Percentiles rank a stretch among this genome's conserved stretches.
Evolutionary conservation across 768 basidiomycete species (phyloP).

Genomic region (Macrolepiota dolichaula): DNA sequence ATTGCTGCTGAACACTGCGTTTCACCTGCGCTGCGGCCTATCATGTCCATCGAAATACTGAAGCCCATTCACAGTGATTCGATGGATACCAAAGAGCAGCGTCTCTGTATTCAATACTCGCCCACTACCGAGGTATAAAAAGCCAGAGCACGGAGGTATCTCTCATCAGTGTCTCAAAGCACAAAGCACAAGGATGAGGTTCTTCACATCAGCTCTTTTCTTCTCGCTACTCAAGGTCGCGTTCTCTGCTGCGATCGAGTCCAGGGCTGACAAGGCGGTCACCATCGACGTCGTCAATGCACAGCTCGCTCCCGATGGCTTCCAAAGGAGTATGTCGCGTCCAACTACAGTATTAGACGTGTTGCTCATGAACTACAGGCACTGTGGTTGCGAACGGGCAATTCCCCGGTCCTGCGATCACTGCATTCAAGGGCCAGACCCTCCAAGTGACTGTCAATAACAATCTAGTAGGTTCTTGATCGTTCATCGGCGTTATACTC

Average conservation of each 20-base stretch:
- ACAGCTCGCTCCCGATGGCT: too few relatives aligned
- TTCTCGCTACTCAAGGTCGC: slow-evolving; percentile 1
- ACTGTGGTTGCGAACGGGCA: slow-evolving; percentile 23
- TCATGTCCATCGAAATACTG: background rate
- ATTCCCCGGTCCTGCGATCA: slow-evolving; percentile 29
- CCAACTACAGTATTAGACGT: background rate
- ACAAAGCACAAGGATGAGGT: background rate
- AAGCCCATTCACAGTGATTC: background rate
- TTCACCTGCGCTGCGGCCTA: background rate
- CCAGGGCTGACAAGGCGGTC: background rate
- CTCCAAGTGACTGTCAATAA: background rate
- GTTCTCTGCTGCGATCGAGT: background rate
- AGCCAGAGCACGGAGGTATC: background rate
- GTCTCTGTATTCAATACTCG: background rate
- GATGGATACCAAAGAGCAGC: background rate
- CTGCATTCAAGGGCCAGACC: slow-evolving; percentile 22
- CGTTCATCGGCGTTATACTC: slow-evolving; percentile 23
- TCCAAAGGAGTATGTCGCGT: slow-evolving; percentile 15
- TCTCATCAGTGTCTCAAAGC: background rate
- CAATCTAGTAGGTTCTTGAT: too few relatives aligned
- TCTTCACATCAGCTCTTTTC: background rate
- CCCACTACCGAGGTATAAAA: background rate
- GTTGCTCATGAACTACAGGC: slow-evolving; percentile 12
- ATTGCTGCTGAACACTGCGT: background rate
- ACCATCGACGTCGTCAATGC: too few relatives aligned